Conservation (phyloP, 768 basidiomycete genomes). For the Rhizopogon salebrosus region DNA sequence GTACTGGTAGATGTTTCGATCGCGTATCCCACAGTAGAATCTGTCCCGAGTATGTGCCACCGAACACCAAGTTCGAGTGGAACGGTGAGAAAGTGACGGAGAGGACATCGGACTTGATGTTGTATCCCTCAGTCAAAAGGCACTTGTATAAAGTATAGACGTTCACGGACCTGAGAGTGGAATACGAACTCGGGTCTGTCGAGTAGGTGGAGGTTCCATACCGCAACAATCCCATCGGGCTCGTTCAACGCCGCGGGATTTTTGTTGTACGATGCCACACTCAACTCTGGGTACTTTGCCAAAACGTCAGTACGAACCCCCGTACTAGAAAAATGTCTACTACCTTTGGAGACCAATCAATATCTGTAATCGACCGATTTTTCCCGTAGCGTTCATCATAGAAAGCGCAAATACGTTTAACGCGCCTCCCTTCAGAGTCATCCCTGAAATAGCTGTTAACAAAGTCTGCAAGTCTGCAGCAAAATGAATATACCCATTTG, state of each 20-base stretch:
- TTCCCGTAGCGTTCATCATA: constrained; percentile 87
- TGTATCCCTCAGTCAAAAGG: constrained; percentile 3
- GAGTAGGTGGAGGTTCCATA: constrained; percentile 94
- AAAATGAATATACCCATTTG: constrained; percentile 59
- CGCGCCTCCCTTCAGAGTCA: constrained; percentile 83
- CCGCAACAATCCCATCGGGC: constrained; percentile 93
- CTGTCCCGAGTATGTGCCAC: constrained; percentile 99
- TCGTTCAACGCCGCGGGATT: constrained; percentile 91
- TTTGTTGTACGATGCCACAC: constrained; percentile 96
- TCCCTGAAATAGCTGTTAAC: constrained; percentile 47
- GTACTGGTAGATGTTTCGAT: constrained; percentile 90
- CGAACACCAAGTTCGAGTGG: constrained; percentile 94
- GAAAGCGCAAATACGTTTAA: constrained; percentile 94
- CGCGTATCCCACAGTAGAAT: constrained; percentile 98
- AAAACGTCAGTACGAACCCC: not conserved
- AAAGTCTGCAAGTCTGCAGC: not conserved
- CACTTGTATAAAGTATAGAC: not conserved
- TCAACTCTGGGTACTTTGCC: constrained; percentile 89
- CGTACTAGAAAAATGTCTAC: not conserved
- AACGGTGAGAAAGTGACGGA: constrained; percentile 97
- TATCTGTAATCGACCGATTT: constrained; percentile 91
- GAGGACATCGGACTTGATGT: constrained; percentile 85
- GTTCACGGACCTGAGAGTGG: constrained; percentile 81
- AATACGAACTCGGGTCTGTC: constrained; percentile 98
- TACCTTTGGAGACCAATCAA: constrained; percentile 98